Percentiles rank a stretch among this genome's conserved stretches.
These are phyloP conservation scores for Solanum chilense DNA, from an alignment of 257 asterid genomes.

Conservation along the genomic window DNA sequence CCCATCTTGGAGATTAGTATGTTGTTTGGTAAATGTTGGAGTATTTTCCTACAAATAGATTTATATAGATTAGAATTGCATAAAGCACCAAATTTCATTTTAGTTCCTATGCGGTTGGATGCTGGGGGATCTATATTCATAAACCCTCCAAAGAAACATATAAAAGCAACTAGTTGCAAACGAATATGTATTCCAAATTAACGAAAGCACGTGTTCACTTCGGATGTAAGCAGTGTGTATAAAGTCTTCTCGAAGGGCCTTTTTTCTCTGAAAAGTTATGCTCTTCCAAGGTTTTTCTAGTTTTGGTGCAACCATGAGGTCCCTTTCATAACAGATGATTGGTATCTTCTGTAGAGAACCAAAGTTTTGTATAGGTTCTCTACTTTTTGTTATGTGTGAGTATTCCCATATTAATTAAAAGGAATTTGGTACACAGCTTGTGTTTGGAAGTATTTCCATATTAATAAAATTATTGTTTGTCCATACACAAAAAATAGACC, in stretches of 20 bases:
- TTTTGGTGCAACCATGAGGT: neutral
- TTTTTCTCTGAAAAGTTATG: neutral
- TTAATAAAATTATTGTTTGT: neutral
- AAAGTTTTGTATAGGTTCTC: neutral
- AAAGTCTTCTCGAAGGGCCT: neutral
- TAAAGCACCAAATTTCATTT: neutral
- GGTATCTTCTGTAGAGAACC: neutral
- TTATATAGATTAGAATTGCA: neutral
- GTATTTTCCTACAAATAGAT: constrained; percentile 62
- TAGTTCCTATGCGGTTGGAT: neutral
- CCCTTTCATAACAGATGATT: neutral
- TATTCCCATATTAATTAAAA: neutral
- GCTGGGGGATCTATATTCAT: neutral
- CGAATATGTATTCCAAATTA: neutral
- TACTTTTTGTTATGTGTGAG: neutral
- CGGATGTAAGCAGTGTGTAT: neutral
- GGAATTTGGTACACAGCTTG: neutral
- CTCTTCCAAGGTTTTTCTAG: neutral
- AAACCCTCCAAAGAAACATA: neutral
- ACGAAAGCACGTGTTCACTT: neutral
- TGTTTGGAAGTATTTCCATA: neutral
- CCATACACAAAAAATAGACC: neutral
- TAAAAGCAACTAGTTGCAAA: neutral
- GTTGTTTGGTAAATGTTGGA: constrained; percentile 47
- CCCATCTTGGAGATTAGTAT: constrained; percentile 38